Evolutionary conservation across 192 early-diverging fungal species (phyloP), one percentile per base, ranked within the genome.

Genomic region (Jimgerdemannia flammicorona): DNA sequence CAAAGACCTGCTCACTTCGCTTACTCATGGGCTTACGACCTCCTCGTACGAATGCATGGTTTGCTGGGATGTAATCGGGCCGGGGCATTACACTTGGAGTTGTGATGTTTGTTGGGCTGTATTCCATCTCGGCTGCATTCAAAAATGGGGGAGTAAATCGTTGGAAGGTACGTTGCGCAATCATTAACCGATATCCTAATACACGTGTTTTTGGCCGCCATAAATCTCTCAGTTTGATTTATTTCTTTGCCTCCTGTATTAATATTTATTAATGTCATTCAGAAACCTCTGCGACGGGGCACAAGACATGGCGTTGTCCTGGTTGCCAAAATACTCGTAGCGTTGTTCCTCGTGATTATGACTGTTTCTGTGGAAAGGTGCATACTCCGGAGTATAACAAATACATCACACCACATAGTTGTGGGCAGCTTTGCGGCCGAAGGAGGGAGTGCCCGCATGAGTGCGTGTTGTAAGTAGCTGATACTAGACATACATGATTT

Each of bases 41-140:
- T 87, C 89, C 11, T 83, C 89, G 0, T 97, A 97, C 83, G 96
- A 99, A 75, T 99, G 97, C 85, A 95, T 98, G 95, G 91, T 99
- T 8, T 99, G 97, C 84, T 96, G 92, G 87, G 96, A 99, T 84
- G 81, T 82, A 19, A 86, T 99, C 68, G 84, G 88, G 65, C 85
- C 82, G 10, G 85, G 84, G 4, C 88, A 97, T 78, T 83, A 82
- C 42, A 89, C 90, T 7, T 99, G 97, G 97, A 88, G 86, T 65
- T 99, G 97, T 84, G 83, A 88, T 77, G 81, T 81, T 65, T 97
- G 96, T 84, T 97, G 89, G 90, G 94, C 93, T 11, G 89, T 96
- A 3, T 98, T 97, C 78, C 97, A 99, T 79, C 79, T 97, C 4
- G 86, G 91, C 18, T 98, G 97, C 83, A 84, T 95, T 8, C 84